phyloP scores from a whole-genome alignment of 1,284 basidiomycete species.

The Ceraceosorus guamensis region DNA sequence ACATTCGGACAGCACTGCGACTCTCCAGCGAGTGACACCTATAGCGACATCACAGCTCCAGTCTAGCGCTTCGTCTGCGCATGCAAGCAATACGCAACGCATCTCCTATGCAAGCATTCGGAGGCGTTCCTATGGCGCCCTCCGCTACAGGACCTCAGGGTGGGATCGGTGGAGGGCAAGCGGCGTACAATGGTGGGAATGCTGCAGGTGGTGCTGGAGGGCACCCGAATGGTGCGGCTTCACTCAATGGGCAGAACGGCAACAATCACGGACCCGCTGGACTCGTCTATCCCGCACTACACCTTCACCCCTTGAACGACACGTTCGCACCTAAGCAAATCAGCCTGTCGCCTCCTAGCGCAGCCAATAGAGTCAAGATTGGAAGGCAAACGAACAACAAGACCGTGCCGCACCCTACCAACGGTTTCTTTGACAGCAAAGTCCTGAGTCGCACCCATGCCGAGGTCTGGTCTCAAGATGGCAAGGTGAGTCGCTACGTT shows the following conservation, averaged over 20 bases:
- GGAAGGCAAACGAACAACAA: conserved; percentile 97
- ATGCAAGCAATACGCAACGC: too few species aligned
- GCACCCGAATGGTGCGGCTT: too few species aligned
- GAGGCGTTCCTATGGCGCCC: conserved; percentile 7
- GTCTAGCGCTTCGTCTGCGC: too few species aligned
- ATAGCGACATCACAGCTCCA: too few species aligned
- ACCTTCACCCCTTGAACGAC: conserved; percentile 86
- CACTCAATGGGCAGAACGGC: too few species aligned
- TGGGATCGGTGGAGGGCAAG: too few species aligned
- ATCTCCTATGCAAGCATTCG: not conserved
- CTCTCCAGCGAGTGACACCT: too few species aligned
- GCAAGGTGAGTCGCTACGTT: conserved; percentile 32
- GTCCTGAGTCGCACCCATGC: conserved; percentile 92
- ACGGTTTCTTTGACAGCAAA: conserved; percentile 96
- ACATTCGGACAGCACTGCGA: too few species aligned
- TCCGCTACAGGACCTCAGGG: not conserved
- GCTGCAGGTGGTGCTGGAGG: too few species aligned
- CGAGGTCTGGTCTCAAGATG: conserved; percentile 89
- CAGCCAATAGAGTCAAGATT: conserved; percentile 66
- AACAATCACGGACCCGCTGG: too few species aligned
- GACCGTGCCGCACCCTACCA: conserved; percentile 85
- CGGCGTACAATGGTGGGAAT: too few species aligned
- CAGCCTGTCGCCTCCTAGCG: conserved; percentile 60
- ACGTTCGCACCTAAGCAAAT: conserved; percentile 95
- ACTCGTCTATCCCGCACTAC: conserved; percentile 43